These are phyloP conservation scores for Lodderomyces orthopsilosis DNA, from an alignment of 1,139 yeast species.

Conservation along the genomic window DNA sequence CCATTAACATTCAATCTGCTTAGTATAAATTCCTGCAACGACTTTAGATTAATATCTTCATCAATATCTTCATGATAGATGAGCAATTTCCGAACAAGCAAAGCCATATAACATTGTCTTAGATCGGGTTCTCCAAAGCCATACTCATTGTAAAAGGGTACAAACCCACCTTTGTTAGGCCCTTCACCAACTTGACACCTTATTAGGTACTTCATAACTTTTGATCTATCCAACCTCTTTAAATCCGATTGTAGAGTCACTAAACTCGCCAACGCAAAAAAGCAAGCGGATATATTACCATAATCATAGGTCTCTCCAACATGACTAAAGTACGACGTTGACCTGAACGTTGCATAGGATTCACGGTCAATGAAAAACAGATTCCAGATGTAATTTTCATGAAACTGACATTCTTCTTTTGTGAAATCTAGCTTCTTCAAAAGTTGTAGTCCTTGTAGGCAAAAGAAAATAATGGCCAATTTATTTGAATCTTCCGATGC, in stretches of 20 bases:
- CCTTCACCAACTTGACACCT: conserved; percentile 60
- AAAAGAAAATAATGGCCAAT: conserved; percentile 63
- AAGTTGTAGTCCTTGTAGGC: conserved; percentile 60
- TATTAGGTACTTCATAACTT: conserved; percentile 49
- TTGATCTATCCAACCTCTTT: conserved; percentile 36
- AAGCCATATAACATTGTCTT: conserved; percentile 74
- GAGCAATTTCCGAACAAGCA: conserved; percentile 56
- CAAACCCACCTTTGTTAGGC: conserved; percentile 51
- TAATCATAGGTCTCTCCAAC: conserved; percentile 43
- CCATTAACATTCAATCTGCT: conserved; percentile 56
- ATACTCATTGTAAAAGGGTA: conserved; percentile 22
- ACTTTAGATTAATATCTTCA: conserved; percentile 42
- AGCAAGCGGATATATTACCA: conserved; percentile 67
- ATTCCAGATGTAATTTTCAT: conserved; percentile 47
- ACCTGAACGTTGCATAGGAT: conserved; percentile 49
- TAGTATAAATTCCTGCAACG: conserved; percentile 41
- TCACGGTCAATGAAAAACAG: conserved; percentile 43
- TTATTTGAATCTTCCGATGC: conserved; percentile 66
- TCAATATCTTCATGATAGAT: conserved; percentile 21
- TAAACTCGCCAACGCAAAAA: conserved; percentile 56
- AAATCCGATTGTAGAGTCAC: conserved; percentile 45
- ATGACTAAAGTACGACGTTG: conserved; percentile 44
- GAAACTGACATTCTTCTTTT: conserved; percentile 23
- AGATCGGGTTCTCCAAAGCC: conserved; percentile 65
- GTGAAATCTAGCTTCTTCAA: conserved; percentile 38